phyloP scores from a whole-genome alignment of 176 grass and related monocot species.

The Rhynchospora pubera region DNA sequence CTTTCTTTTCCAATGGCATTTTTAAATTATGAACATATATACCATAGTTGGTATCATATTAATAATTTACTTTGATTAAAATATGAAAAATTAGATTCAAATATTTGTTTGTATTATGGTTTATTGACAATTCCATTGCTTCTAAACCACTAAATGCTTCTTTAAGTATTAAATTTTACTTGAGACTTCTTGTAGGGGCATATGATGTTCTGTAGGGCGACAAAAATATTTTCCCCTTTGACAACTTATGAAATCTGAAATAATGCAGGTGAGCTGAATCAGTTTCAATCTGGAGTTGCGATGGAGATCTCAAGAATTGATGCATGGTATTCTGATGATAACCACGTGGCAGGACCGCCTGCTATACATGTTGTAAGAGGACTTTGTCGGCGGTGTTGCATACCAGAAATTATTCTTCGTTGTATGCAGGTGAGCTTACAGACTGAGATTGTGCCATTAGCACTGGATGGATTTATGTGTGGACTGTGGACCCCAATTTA shows the following conservation, averaged over 20 bases:
- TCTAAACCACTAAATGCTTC: too few species aligned
- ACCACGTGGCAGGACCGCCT: conserved; percentile 42
- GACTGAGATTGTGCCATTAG: neutral
- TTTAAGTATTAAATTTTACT: neutral
- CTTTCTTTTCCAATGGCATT: too few species aligned
- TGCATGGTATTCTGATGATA: conserved; percentile 82
- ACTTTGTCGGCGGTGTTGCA: conserved; percentile 74
- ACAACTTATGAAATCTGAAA: neutral
- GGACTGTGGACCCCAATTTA: neutral
- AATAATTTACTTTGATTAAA: too few species aligned
- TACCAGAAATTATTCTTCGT: conserved; percentile 84
- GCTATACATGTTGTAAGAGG: conserved; percentile 77
- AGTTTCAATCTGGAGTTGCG: conserved; percentile 89
- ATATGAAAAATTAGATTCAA: too few species aligned
- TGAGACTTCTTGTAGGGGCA: neutral
- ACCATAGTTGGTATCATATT: too few species aligned
- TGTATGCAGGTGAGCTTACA: conserved; percentile 71
- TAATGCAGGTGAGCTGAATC: conserved; percentile 74
- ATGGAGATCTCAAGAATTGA: conserved; percentile 92
- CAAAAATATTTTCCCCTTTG: neutral
- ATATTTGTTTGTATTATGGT: too few species aligned
- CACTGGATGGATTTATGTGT: neutral
- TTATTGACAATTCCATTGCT: too few species aligned
- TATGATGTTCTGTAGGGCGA: neutral
- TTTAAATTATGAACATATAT: too few species aligned